Base-by-base conservation (phyloP, 202 grass and related monocot species). In the Cymbopogon flexuosus region DNA sequence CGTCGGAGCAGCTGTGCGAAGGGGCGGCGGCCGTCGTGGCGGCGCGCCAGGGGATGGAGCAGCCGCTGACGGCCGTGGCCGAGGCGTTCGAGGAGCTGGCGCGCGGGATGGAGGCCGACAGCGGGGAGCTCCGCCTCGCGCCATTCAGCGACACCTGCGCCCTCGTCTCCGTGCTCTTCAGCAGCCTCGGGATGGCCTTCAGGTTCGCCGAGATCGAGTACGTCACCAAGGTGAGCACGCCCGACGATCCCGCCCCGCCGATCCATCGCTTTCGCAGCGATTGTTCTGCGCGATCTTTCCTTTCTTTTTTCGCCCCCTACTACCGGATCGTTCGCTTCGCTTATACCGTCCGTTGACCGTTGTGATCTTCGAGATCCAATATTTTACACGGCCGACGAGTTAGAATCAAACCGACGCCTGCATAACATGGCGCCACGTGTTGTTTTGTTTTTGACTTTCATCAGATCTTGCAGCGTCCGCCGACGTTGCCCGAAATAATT, bases 141-240 rank as follows among this genome's bases (percentile, higher is more conserved):
- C 84, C 86, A 3, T 97, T 97, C 76, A 60, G 80, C 69, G 84
- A 93, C 52, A 93, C 92, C 12, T 97, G 92, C 82, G 89, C 88
- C 2, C 95, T 93, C 72, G 95, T 98, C 72, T 93, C 92, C 77
- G 86, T 94, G 22, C 87, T 94, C 62, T 98, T 98, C 84, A 88
- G 82, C 61, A 94, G 75, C 79, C 92, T 98, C 68, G 95, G 95
- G 62, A 84, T 98, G 49, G 95, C 95, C 24, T 97, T 97, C 88
- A 94, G 79, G 83, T 97, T 97, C 75, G 92, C 92, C 43, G 95
- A 97, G 90, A 83, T 92, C 73, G 92, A 97, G 82, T 97, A 97
- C 68, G 88, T 91, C 82, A 61, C 95, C 79, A 97, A 97, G 90
- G 92, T 97, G 68, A 46, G 76, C 10, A 2, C 8, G 18, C 52